Percentiles rank a stretch among this genome's conserved stretches.
Conservation (phyloP, 768 basidiomycete genomes). For the Boletus reticulatus region DNA sequence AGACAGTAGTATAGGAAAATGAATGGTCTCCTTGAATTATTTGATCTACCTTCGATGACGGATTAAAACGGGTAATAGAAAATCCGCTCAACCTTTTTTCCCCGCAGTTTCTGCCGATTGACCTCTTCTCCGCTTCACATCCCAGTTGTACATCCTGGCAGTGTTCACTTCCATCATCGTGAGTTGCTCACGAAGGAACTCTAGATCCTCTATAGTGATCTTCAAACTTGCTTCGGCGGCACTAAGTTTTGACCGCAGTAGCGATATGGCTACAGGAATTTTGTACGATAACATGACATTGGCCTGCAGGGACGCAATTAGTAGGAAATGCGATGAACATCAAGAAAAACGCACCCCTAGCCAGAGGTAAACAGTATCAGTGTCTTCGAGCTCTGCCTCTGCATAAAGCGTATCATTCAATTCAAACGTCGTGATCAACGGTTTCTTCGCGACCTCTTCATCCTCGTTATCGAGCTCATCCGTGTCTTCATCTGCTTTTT, state of each 20-base stretch:
- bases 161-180: constrained; percentile 97
- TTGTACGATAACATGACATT: constrained; percentile 98
- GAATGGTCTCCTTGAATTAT: too few relatives aligned
- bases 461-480: constrained; percentile 62
- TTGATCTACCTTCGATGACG: too few relatives aligned
- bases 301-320: constrained; percentile 53
- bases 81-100: constrained; percentile 12
- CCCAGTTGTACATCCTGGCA: constrained; percentile 95
- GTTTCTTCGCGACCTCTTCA: constrained; percentile 37
- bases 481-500: constrained; percentile 30
- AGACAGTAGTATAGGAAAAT: too few relatives aligned
- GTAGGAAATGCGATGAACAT: background rate
- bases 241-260: constrained; percentile 73
- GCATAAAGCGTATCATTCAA: constrained; percentile 94
- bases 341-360: constrained; percentile 70
- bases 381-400: constrained; percentile 84
- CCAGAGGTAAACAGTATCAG: constrained; percentile 92
- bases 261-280: constrained; percentile 67
- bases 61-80: background rate
- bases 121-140: constrained; percentile 79
- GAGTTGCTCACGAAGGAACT: constrained; percentile 90
- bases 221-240: constrained; percentile 64
- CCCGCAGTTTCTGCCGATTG: constrained; percentile 33
- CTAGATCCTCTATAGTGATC: constrained; percentile 82
- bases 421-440: constrained; percentile 86